A percentile compares a stretch with the other conserved stretches of the same genome.
Evolutionary conservation across 1,139 yeast species (phyloP).

Genomic region (Oligophagozyma castellii): DNA sequence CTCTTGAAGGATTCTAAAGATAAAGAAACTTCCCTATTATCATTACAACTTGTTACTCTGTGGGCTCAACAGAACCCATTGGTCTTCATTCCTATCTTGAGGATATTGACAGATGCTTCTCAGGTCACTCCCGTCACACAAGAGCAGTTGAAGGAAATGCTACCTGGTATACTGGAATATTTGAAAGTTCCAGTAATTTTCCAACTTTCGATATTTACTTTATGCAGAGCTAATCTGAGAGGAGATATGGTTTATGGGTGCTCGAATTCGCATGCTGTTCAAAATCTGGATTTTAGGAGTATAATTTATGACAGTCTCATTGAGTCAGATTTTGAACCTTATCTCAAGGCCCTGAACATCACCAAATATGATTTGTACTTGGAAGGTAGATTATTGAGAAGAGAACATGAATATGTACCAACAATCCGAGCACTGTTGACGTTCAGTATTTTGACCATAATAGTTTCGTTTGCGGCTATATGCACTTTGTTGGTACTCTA

Average conservation of each 20-base stretch:
- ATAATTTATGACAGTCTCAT: slow-evolving; percentile 19
- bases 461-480: slow-evolving; percentile 13
- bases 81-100: slow-evolving; percentile 16
- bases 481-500: slow-evolving; percentile 4
- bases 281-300: slow-evolving; percentile 13
- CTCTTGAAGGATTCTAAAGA: slow-evolving; percentile 17
- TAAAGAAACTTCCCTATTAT: slow-evolving; percentile 16
- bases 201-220: slow-evolving; percentile 20
- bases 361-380: slow-evolving; percentile 18
- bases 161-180: slow-evolving; percentile 16
- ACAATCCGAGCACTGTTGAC: slow-evolving; percentile 20
- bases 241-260: slow-evolving; percentile 6
- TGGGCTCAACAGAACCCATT: slow-evolving; percentile 17
- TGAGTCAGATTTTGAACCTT: slow-evolving; percentile 21
- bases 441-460: slow-evolving; percentile 16
- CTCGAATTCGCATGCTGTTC: slow-evolving; percentile 21
- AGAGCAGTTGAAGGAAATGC: slow-evolving; percentile 11
- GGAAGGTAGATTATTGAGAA: slow-evolving; percentile 18
- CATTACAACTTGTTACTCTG: slow-evolving; percentile 15
- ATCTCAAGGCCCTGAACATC: slow-evolving; percentile 18
- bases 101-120: slow-evolving; percentile 12
- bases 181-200: slow-evolving; percentile 17
- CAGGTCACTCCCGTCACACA: slow-evolving; percentile 8
- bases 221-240: slow-evolving; percentile 16
- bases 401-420: slow-evolving; percentile 20